Evolutionary conservation across 2,329 filamentous ascomycete species (phyloP), one percentile per base, ranked within the genome.

Genomic region (Coniosporium tulheliwenetii): DNA sequence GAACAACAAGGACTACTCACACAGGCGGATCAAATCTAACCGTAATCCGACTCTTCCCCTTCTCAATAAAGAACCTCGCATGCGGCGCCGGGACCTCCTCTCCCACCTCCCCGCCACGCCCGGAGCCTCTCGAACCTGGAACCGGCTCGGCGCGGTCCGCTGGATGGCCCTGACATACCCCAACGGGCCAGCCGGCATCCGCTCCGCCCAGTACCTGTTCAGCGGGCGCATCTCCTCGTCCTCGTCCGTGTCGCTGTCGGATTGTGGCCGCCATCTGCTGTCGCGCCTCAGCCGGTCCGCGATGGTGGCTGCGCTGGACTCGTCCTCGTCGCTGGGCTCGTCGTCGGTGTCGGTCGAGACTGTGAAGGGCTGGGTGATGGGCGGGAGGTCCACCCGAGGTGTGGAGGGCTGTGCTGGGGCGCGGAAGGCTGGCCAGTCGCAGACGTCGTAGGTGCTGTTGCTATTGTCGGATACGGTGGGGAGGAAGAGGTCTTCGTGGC

Each of bases 11-110:
- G 30, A 5, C 3, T 8, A 65, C 70, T 58, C 62, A 72, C 44
- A 91, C 73, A 0, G 82, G 80, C 42, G 85, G 82, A 50, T 87
- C 76, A 50, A 96, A 95, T 43, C 76, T 79, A 51, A 96, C 81
- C 10, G 80, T 86, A 50, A 91, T 89, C 59, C 81, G 85, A 63
- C 77, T 85, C 64, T 85, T 87, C 50, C 81, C 75, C 57, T 78
- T 75, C 52, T 82, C 79, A 41, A 95, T 93, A 53, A 79, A 81
- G 61, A 96, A 95, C 26, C 76, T 75, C 2, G 85, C 85, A 57
- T 85, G 77, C 0, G 85, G 85, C 30, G 69, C 69, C 4, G 10
- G 32, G 84, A 62, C 35, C 41, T 43, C 8, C 50, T 48, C 12
- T 42, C 36, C 39, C 31, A 15, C 39, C 12, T 30, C 41, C 16